phyloP scores from a whole-genome alignment of 257 asterid genomes.

The Apocynum venetum region DNA sequence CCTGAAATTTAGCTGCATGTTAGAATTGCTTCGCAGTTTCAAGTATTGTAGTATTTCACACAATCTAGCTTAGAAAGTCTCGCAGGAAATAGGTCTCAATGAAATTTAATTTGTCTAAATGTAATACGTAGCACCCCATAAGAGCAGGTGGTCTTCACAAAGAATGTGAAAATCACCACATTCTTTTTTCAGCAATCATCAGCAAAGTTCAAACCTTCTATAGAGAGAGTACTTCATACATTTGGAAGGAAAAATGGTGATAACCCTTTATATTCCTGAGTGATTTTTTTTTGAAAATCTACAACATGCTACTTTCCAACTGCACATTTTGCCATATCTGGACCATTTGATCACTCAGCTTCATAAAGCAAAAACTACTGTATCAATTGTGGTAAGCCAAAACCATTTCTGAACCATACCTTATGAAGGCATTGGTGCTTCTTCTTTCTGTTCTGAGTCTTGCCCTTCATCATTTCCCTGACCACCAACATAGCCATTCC shows the following conservation, averaged over 20 bases:
- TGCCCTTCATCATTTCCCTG: slow-evolving; percentile 32
- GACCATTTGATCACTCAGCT: slow-evolving; percentile 5
- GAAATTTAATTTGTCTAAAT: too few relatives aligned
- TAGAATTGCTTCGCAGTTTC: background rate
- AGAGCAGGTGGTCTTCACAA: background rate
- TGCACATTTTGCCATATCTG: slow-evolving; percentile 3
- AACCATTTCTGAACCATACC: slow-evolving; percentile 6
- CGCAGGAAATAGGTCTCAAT: too few relatives aligned
- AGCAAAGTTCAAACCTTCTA: background rate
- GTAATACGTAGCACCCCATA: background rate
- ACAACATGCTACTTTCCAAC: background rate
- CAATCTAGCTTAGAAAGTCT: background rate
- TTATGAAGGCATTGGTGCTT: slow-evolving; percentile 42
- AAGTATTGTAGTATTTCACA: background rate
- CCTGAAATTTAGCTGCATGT: background rate
- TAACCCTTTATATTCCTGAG: background rate
- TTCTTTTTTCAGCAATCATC: background rate
- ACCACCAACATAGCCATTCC: slow-evolving; percentile 31
- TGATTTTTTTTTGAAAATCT: background rate
- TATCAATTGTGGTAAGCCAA: background rate
- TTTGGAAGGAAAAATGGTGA: background rate
- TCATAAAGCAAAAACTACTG: slow-evolving; percentile 1
- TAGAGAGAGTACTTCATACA: background rate
- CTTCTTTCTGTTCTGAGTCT: slow-evolving; percentile 45
- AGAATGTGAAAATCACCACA: background rate